Percentiles rank a stretch among this genome's conserved stretches.
Conservation (phyloP, 768 basidiomycete species). For the Pholiota microspora region DNA sequence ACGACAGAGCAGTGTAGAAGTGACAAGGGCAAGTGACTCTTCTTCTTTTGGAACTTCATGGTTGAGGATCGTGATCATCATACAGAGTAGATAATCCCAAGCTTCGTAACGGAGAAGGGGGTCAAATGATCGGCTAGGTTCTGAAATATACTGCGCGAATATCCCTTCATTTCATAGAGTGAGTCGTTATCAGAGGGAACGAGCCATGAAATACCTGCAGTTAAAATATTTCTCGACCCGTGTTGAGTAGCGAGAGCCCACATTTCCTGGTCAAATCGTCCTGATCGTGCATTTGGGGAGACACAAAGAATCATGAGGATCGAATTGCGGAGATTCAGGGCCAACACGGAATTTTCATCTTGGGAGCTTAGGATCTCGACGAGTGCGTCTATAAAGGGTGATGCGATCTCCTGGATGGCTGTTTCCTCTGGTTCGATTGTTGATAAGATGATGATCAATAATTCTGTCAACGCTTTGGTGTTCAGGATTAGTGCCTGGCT, state of each 20-base stretch:
- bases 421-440: background rate
- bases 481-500: background rate
- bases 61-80: constrained; percentile 45
- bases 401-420: background rate
- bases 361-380: constrained; percentile 5
- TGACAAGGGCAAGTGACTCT: constrained; percentile 48
- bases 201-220: constrained; percentile 2
- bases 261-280: constrained; percentile 10
- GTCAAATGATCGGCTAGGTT: constrained; percentile 24
- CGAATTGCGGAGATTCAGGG: constrained; percentile 6
- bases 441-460: constrained; percentile 10
- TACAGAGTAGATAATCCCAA: constrained; percentile 53
- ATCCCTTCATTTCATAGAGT: constrained; percentile 8
- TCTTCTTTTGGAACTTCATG: constrained; percentile 43
- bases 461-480: constrained; percentile 8
- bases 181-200: background rate
- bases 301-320: constrained; percentile 13
- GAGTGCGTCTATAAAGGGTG: constrained; percentile 6
- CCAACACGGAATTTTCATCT: background rate
- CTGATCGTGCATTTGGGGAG: background rate
- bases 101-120: constrained; percentile 45
- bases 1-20: constrained; percentile 47
- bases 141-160: constrained; percentile 21
- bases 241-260: constrained; percentile 10
- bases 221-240: background rate